Evolutionary conservation across 352 stramenopile species (phyloP), one percentile per base, ranked within the genome.

Genomic region (Nothophytophthora sp.): DNA sequence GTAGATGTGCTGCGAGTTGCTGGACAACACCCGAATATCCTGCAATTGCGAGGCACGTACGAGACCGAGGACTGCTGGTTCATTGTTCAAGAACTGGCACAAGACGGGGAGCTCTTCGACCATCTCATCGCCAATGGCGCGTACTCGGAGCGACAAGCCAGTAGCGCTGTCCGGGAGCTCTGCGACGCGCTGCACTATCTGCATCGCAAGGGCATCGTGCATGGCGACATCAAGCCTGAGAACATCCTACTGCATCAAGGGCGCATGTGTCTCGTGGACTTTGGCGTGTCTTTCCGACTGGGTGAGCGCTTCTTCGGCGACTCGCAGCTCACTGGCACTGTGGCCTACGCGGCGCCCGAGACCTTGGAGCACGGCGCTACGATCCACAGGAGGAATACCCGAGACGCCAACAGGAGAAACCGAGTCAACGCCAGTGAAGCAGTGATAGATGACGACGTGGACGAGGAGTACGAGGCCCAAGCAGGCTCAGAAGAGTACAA

Each of bases 141-240:
- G n/a, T 96, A 95, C 56, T 92, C 74, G 18, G 89, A 97, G 69
- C 66, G 70, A 48, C 75, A 92, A 50, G 81, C 84, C 13, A 91
- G 80, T 36, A 59, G 61, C 15, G 76, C 78, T 2, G 75, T 92
- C 22, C 81, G 81, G 8, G 70, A 94, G 32, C 55, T 94, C 0
- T 90, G 81, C 50, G 76, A 92, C 40, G 85, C 84, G 28, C 63
- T 96, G 50, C 70, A 86, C 30, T 93, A 93, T 53, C 60, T 96
- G 53, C 87, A 96, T 57, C 76, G 78, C 65, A 94, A 94, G 51
- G 80, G 80, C 24, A 84, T 96, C 22, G 83, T 96, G 2, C 87
- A 96, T 46, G 86, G 82, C 42, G 86, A 96, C 58, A 86, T 96
- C 60, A 96, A 96, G 45, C 86, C 86, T 1, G 86, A 96, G 58